phyloP scores from a whole-genome alignment of 345 rosid species.

The Cardamine occulta region DNA sequence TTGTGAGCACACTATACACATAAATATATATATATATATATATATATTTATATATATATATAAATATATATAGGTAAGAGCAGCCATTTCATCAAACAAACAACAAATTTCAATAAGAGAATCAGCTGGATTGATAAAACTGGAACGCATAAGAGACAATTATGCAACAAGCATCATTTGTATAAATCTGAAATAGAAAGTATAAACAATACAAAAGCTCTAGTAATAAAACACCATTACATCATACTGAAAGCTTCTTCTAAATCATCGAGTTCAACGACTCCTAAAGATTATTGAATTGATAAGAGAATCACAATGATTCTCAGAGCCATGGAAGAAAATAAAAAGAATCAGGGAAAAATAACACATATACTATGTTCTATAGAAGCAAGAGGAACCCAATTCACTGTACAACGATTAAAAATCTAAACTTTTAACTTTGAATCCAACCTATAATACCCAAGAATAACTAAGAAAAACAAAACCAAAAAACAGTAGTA shows the following conservation, averaged over 20 bases:
- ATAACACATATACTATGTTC: background rate
- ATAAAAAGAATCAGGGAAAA: background rate
- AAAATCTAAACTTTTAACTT: background rate
- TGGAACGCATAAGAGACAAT: background rate
- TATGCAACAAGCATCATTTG: background rate
- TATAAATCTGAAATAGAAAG: background rate
- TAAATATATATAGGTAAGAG: background rate
- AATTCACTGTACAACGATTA: background rate
- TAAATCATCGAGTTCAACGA: background rate
- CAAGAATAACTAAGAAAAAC: background rate
- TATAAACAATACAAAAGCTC: background rate
- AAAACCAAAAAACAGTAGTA: background rate
- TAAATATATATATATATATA: background rate
- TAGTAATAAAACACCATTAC: background rate
- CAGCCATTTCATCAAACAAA: background rate
- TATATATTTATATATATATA: too few relatives aligned
- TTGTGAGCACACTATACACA: background rate
- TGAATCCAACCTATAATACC: background rate
- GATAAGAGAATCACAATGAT: constrained; percentile 10
- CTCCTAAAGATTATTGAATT: background rate
- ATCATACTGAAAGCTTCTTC: background rate
- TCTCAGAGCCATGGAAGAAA: background rate
- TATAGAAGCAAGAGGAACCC: background rate
- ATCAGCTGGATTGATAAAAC: background rate
- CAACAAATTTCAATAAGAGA: background rate